Base-by-base conservation (phyloP, 1,284 basidiomycete species). In the Afroboletus lepidellus region DNA sequence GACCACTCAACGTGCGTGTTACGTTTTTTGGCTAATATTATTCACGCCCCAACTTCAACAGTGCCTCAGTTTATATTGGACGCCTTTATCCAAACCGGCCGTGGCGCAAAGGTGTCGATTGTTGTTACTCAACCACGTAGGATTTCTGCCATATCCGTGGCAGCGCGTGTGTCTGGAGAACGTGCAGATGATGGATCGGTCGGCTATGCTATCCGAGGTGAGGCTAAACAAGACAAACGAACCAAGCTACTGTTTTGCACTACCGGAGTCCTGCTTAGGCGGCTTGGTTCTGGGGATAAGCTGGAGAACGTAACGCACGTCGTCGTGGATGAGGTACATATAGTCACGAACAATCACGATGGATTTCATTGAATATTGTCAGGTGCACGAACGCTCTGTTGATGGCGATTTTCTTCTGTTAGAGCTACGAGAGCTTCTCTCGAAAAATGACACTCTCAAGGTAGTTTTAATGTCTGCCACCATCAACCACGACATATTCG, bases 141-240 rank as follows among this genome's bases (percentile, higher is more conserved):
- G 62, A 83, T 98, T 13, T 91, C 92, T 23, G 94, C 94, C 0
- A 85, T 96, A 55, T 92, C 92, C 4, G 91, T 98, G 5, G 91
- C 94, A 3, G 78, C 87, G 16, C 86, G 94, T 50, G 94, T 98
- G 15, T 91, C 92, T 7, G 74, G 86, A 36, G 94, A 98, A 68
- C 81, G 94, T 3, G 73, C 87, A 20, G 87, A 94, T 56, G 90
- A 94, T 56, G 86, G 84, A 12, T 87, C 89, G 8, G 88, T 95
- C 21, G 92, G 93, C 2, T 97, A 97, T 63, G 85, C 88, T 1
- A 94, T 97, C 55, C 82, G 94, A 48, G 94, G 95, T n/a, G 93
- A 97, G 70, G 84, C 82, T 30, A 89, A 84, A 54, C 80, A 85
- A 25, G 75, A 74, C 7, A 73, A 75, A 20, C 77, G 78, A 32